These are phyloP conservation scores for Torrubiella hemipterigena DNA, from an alignment of 2,329 filamentous ascomycete species.

Conservation along the genomic window DNA sequence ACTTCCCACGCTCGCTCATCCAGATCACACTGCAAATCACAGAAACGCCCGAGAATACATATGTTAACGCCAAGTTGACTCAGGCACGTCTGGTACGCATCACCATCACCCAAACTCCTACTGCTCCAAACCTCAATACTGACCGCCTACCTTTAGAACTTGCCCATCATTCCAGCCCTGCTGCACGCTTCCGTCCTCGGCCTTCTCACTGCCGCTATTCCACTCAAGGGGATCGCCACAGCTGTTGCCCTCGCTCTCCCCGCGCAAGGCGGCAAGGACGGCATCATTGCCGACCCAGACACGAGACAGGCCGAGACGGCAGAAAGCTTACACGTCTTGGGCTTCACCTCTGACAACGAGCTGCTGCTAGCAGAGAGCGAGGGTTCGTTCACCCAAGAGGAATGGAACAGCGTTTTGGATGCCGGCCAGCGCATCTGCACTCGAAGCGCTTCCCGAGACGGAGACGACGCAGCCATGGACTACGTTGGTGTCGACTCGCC, in stretches of 20 bases:
- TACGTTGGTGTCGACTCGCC: slow-evolving; percentile 26
- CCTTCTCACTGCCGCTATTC: slow-evolving; percentile 71
- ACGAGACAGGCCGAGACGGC: slow-evolving; percentile 49
- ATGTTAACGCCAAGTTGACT: slow-evolving; percentile 45
- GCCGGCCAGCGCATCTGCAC: slow-evolving; percentile 56
- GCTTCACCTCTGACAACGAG: slow-evolving; percentile 63
- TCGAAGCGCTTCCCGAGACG: slow-evolving; percentile 17
- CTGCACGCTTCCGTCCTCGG: slow-evolving; percentile 69
- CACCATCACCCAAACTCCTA: slow-evolving; percentile 1
- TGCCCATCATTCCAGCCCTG: slow-evolving; percentile 69
- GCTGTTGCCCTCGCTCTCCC: slow-evolving; percentile 52
- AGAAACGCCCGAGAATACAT: slow-evolving; percentile 55
- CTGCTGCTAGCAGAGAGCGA: slow-evolving; percentile 72
- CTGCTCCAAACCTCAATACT: neutral
- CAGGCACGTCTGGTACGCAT: slow-evolving; percentile 47
- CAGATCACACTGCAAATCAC: slow-evolving; percentile 73
- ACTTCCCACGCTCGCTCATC: slow-evolving; percentile 65
- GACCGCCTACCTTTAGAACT: slow-evolving; percentile 39
- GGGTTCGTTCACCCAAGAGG: slow-evolving; percentile 60
- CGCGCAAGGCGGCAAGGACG: slow-evolving; percentile 22
- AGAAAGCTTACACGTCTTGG: slow-evolving; percentile 68
- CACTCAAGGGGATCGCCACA: slow-evolving; percentile 61
- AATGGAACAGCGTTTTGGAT: slow-evolving; percentile 62
- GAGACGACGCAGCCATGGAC: slow-evolving; percentile 34
- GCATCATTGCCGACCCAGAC: slow-evolving; percentile 47